Evolutionary conservation across 1,139 yeast species (phyloP), one percentile per base, ranked within the genome.

Genomic region (Hyphopichia wangnamkhiaoensis): DNA sequence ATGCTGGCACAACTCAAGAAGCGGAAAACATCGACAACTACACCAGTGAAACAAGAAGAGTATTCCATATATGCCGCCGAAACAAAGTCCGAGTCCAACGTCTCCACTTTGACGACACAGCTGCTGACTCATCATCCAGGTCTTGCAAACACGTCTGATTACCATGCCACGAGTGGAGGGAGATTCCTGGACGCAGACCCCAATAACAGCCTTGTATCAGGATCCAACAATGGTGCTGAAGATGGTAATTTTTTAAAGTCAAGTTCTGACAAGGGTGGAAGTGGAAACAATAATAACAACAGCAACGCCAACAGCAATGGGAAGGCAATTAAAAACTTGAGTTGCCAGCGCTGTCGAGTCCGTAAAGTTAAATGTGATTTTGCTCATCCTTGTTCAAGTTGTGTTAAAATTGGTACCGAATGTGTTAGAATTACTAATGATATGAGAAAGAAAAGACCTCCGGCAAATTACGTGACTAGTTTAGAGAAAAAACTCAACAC

Each of bases 311-410:
- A 7, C 33, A 10, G 24, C 24, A 21, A 21, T 10, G 20, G 16
- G 5, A 14, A 19, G 12, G 19, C 16, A 4, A 24, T 23, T 6
- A 32, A 21, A 24, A 32, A 32, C 12, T 25, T 33, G 15, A 61
- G 68, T 35, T 78, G 83, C 50, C 72, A 70, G 48, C 54, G 78
- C 36, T 79, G 84, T 50, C 62, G 83, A 16, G 47, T 61, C n/a
- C 65, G 79, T 37, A 74, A 79, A 50, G 76, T 78, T 46, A 76
- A 75, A 53, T 80, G 85, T 53, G 72, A 76, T 48, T 61, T 68
- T 39, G 68, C 65, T 8, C 58, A 54, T 37, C 84, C 84, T 0
- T 80, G 85, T 48, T 59, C 68, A 18, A 68, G 68, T 37, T 80
- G 85, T 53, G 53, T 56, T 17, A 68, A 67, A 41, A 61, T 71